phyloP scores from a whole-genome alignment of 164 flowering plant species.

The Litsea cubeba region DNA sequence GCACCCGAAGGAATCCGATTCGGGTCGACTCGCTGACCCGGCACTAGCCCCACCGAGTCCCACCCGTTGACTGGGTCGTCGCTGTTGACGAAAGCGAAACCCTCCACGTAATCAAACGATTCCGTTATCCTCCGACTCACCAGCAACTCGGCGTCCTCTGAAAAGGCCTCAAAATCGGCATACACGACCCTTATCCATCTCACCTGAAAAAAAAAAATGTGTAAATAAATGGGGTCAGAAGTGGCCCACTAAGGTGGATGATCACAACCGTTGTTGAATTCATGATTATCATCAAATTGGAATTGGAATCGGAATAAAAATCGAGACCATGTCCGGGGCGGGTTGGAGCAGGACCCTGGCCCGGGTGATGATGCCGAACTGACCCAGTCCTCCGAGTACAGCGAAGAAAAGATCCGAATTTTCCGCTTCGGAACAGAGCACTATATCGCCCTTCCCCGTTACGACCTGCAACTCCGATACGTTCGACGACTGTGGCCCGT shows the following conservation, averaged over 20 bases:
- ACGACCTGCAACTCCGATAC: conserved; percentile 83
- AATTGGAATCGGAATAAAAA: neutral
- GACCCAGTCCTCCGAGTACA: conserved; percentile 87
- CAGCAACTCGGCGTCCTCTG: conserved; percentile 69
- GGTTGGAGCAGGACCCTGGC: conserved; percentile 58
- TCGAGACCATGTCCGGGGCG: conserved; percentile 66
- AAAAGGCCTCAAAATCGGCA: conserved; percentile 54
- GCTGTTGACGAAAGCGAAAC: conserved; percentile 70
- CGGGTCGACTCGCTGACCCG: conserved; percentile 42
- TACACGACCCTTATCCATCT: conserved; percentile 86
- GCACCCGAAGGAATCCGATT: conserved; percentile 34
- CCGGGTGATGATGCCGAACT: conserved; percentile 81
- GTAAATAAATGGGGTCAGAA: neutral
- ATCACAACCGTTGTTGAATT: neutral
- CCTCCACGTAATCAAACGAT: conserved; percentile 83
- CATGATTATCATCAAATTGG: neutral
- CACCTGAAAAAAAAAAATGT: conserved; percentile 39
- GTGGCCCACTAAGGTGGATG: neutral
- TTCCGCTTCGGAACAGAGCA: conserved; percentile 40
- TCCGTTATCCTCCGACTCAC: conserved; percentile 33
- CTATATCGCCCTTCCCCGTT: conserved; percentile 65
- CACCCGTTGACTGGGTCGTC: conserved; percentile 71
- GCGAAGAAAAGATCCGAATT: conserved; percentile 59
- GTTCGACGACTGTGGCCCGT: conserved; percentile 77
- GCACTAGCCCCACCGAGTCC: conserved; percentile 51